These are phyloP conservation scores for Nitzschia sp. DNA, from an alignment of 108 stramenopile species.

Conservation along the genomic window DNA sequence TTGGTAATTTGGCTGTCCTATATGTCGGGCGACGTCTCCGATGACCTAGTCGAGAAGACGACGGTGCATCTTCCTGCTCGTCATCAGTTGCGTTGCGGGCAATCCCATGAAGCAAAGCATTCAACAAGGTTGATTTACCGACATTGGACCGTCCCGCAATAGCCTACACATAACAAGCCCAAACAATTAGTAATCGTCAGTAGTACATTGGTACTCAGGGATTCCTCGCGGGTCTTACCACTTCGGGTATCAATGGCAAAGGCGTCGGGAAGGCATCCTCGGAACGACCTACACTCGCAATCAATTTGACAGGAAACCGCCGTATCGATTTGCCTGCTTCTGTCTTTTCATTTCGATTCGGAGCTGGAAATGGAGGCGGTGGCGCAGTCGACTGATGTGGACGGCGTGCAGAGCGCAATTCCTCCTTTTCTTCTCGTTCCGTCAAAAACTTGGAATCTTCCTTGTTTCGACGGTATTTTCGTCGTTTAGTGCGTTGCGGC, in stretches of 20 bases:
- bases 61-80: background rate
- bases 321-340: background rate
- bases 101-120: constrained; percentile 69
- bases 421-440: constrained; percentile 15
- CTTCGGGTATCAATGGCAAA: constrained; percentile 46
- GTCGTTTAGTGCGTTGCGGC: constrained; percentile 20
- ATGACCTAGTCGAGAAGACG: constrained; percentile 8
- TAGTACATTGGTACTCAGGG: background rate
- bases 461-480: constrained; percentile 7
- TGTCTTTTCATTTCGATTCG: background rate
- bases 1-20: constrained; percentile 61
- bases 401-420: constrained; percentile 27
- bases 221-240: constrained; percentile 19
- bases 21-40: constrained; percentile 4
- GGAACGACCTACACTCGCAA: constrained; percentile 48
- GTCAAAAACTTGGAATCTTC: background rate
- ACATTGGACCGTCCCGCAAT: constrained; percentile 82
- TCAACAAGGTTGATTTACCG: constrained; percentile 77
- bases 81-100: background rate
- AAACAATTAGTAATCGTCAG: background rate
- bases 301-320: constrained; percentile 49
- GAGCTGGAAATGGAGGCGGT: background rate
- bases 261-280: constrained; percentile 48
- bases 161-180: constrained; percentile 23
- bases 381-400: background rate